Conservation (phyloP, 2,329 filamentous ascomycete genomes). For the Aspergillus novofumigatus region DNA sequence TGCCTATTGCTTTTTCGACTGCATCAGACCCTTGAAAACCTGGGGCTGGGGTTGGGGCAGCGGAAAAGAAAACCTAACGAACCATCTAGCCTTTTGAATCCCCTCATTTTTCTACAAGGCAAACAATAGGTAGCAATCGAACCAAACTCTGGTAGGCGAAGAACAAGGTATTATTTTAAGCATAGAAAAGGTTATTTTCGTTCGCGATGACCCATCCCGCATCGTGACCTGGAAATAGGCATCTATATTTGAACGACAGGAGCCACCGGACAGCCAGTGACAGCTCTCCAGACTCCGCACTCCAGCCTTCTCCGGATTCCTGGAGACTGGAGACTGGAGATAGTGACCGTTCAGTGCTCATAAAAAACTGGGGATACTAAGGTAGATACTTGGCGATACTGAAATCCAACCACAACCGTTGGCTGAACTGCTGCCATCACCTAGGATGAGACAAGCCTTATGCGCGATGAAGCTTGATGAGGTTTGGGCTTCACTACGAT, state of each 20-base stretch:
- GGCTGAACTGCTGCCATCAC: not conserved
- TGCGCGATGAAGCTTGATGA: slow-evolving; percentile 7
- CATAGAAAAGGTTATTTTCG: not conserved
- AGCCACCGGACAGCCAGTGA: not conserved
- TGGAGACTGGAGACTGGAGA: not conserved
- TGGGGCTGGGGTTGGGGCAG: not conserved
- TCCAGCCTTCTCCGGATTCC: not conserved
- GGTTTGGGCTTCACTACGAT: not conserved
- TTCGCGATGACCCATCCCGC: too few species aligned
- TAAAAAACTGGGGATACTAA: not conserved
- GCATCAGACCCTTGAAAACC: not conserved
- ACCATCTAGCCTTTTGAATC: not conserved
- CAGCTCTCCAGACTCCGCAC: not conserved
- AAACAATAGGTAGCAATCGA: not conserved
- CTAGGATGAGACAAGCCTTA: slow-evolving; percentile 6
- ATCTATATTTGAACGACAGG: not conserved
- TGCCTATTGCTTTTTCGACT: not conserved
- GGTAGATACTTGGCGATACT: not conserved
- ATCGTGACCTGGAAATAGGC: not conserved
- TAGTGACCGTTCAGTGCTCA: not conserved
- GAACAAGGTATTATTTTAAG: not conserved
- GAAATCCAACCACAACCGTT: not conserved
- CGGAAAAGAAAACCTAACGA: not conserved
- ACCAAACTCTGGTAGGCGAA: not conserved
- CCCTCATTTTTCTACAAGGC: not conserved